Conservation (phyloP, 139 green algal species). For the Chlorella sp. region DNA sequence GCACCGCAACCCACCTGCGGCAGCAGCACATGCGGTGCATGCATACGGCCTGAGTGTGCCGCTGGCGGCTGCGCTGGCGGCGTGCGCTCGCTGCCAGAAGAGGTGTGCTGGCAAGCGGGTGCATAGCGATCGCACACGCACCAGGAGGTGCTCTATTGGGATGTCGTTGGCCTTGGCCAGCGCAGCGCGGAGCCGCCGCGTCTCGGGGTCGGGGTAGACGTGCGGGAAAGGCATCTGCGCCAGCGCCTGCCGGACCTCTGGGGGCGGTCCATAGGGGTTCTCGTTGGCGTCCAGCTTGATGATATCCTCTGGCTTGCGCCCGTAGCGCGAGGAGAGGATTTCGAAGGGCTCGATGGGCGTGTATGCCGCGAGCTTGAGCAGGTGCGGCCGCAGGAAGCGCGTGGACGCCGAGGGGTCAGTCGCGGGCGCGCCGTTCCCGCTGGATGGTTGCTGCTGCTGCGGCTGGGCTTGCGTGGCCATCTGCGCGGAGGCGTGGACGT, state of each 20-base stretch:
- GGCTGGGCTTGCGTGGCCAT: background rate
- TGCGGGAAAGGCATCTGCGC: constrained; percentile 84
- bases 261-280: constrained; percentile 97
- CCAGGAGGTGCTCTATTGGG: constrained; percentile 84
- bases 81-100: too few relatives aligned
- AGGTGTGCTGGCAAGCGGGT: background rate
- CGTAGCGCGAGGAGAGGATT: constrained; percentile 72
- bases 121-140: too few relatives aligned
- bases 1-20: constrained; percentile 88
- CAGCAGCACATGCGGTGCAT: background rate
- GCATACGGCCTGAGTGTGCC: too few relatives aligned
- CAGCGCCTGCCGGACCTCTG: constrained; percentile 88
- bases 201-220: constrained; percentile 98
- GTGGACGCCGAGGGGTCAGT: constrained; percentile 1
- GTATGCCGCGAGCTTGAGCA: constrained; percentile 87
- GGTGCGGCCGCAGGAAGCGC: constrained; percentile 82
- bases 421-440: background rate
- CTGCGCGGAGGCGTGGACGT: background rate
- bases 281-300: constrained; percentile 99
- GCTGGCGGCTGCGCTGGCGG: too few relatives aligned
- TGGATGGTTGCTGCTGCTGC: background rate
- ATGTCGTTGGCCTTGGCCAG: constrained; percentile 71
- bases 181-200: constrained; percentile 61
- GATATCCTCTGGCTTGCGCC: constrained; percentile 80
- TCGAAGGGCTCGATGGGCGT: constrained; percentile 99